phyloP scores from a whole-genome alignment of 306 rosid genomes.

The Cicer pinnatifidum region DNA sequence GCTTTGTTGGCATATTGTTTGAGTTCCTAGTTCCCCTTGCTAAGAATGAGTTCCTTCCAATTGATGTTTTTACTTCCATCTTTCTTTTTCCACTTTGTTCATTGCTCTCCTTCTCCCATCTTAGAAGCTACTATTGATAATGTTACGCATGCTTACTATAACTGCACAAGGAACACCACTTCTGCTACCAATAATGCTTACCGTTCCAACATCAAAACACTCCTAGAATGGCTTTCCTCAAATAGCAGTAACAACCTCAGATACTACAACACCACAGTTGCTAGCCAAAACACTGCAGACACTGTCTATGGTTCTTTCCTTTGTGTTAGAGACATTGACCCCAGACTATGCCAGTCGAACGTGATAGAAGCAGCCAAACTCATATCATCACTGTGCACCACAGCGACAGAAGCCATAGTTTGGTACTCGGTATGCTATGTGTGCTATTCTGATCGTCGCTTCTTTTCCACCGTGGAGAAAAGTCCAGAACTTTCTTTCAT shows the following conservation, averaged over 20 bases:
- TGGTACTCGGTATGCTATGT: background rate
- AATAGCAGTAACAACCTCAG: conserved; percentile 4
- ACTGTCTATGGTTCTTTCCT: background rate
- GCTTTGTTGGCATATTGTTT: background rate
- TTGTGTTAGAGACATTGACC: background rate
- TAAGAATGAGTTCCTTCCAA: conserved; percentile 38
- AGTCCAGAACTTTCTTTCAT: conserved; percentile 6
- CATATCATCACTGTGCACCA: conserved; percentile 10
- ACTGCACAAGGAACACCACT: conserved; percentile 13
- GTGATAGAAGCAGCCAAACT: background rate
- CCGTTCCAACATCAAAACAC: conserved; percentile 9
- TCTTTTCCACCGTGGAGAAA: conserved; percentile 10
- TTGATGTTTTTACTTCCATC: conserved; percentile 34
- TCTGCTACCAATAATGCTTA: background rate
- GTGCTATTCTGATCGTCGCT: conserved; percentile 3
- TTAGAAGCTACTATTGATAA: conserved; percentile 1
- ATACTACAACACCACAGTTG: conserved; percentile 14
- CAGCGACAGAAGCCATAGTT: conserved; percentile 1
- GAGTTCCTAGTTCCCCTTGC: background rate
- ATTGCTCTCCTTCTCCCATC: conserved; percentile 14
- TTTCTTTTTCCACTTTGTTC: conserved; percentile 22
- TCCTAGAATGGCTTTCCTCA: background rate
- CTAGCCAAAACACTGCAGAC: background rate
- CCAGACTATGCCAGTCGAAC: background rate
- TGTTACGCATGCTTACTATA: background rate